phyloP scores from a whole-genome alignment of 2,329 filamentous ascomycete genomes.

The Colletotrichum liaoningense region DNA sequence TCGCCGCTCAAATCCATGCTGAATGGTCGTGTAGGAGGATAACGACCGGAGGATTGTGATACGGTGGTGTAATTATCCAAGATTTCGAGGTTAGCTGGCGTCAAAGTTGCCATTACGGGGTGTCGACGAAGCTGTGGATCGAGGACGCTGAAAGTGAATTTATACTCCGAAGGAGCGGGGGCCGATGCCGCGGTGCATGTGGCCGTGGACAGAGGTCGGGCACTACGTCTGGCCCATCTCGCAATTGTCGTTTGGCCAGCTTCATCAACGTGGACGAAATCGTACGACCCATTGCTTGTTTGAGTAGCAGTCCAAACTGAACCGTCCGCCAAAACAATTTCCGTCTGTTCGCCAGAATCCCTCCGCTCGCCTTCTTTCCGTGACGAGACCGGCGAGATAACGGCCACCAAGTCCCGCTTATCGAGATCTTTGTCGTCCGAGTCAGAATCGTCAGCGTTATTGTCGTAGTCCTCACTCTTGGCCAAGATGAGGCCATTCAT shows the following conservation, averaged over 20 bases:
- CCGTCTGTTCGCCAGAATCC: constrained; percentile 62
- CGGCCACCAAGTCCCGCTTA: constrained; percentile 69
- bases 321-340: constrained; percentile 76
- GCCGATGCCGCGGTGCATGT: constrained; percentile 37
- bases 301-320: constrained; percentile 67
- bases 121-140: constrained; percentile 76
- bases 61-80: constrained; percentile 74
- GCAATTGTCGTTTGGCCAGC: constrained; percentile 70
- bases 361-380: constrained; percentile 58
- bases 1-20: constrained; percentile 32
- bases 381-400: constrained; percentile 69
- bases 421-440: constrained; percentile 62
- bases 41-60: constrained; percentile 59
- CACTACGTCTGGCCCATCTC: constrained; percentile 72
- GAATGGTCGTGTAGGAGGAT: constrained; percentile 57
- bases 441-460: constrained; percentile 54
- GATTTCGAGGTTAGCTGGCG: constrained; percentile 72
- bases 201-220: constrained; percentile 39
- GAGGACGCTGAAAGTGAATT: constrained; percentile 83
- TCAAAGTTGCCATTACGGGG: constrained; percentile 79
- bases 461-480: constrained; percentile 74
- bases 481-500: constrained; percentile 78
- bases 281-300: constrained; percentile 69
- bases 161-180: constrained; percentile 54
- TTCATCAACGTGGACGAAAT: constrained; percentile 72